Conservation (phyloP, 768 basidiomycete genomes). For the Naganishia vishniacii region DNA sequence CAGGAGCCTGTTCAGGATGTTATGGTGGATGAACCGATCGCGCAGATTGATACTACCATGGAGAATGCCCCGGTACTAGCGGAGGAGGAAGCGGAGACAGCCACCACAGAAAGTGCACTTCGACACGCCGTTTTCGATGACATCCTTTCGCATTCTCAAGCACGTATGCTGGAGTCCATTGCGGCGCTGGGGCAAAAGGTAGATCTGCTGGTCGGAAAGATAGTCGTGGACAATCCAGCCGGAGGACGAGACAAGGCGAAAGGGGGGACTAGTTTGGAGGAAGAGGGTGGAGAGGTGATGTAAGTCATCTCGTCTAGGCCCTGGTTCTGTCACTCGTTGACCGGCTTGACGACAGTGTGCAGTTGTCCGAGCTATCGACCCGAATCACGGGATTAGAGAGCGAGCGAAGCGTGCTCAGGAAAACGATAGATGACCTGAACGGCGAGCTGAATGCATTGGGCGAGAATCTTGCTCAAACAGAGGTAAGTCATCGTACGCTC, state of each 20-base stretch:
- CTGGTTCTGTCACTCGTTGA: background rate
- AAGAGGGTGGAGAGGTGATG: conserved; percentile 23
- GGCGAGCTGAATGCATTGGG: conserved; percentile 19
- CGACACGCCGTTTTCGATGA: conserved; percentile 38
- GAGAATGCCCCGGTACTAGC: too few relatives aligned
- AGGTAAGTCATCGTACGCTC: too few relatives aligned
- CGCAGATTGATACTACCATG: too few relatives aligned
- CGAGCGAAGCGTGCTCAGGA: conserved; percentile 13
- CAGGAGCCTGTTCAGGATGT: background rate
- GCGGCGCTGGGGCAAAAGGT: conserved; percentile 29
- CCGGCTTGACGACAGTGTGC: conserved; percentile 2
- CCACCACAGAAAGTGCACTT: background rate
- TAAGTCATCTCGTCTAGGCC: background rate
- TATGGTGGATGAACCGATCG: background rate
- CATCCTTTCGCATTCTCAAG: conserved; percentile 43
- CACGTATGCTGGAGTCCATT: conserved; percentile 43
- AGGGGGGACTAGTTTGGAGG: background rate
- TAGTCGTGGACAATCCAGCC: background rate
- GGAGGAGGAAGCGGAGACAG: background rate
- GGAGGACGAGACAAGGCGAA: background rate
- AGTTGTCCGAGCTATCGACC: conserved; percentile 15
- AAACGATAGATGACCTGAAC: conserved; percentile 22
- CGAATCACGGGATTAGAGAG: conserved; percentile 21
- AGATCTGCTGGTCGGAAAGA: conserved; percentile 8
- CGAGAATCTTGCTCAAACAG: conserved; percentile 16